These are phyloP conservation scores for Fusarium sp. DNA, from an alignment of 2,329 filamentous ascomycete genomes.

Conservation along the genomic window DNA sequence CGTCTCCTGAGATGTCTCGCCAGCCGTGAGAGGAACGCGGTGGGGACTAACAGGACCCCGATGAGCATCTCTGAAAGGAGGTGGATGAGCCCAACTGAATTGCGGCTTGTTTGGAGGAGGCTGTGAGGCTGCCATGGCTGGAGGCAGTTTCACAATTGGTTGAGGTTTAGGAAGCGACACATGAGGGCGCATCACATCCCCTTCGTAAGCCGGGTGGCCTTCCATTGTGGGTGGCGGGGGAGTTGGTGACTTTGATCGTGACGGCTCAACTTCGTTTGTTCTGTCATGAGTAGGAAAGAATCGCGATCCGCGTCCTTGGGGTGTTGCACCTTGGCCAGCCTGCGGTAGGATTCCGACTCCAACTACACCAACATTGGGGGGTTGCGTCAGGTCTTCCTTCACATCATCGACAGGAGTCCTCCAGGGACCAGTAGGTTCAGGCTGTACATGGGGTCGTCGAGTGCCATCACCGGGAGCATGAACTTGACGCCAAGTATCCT, in stretches of 20 bases:
- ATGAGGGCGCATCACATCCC: constrained; percentile 71
- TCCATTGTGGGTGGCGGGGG: constrained; percentile 78
- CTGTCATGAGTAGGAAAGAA: constrained; percentile 69
- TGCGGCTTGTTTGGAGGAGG: constrained; percentile 41
- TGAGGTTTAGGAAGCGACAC: constrained; percentile 76
- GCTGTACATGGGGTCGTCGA: constrained; percentile 45
- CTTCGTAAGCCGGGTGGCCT: constrained; percentile 78
- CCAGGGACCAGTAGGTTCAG: constrained; percentile 47
- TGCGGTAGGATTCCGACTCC: constrained; percentile 46
- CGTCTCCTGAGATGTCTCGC: constrained; percentile 56
- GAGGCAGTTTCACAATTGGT: constrained; percentile 85
- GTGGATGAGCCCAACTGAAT: constrained; percentile 53
- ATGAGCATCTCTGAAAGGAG: constrained; percentile 47
- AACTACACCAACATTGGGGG: constrained; percentile 46
- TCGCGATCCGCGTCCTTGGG: constrained; percentile 64
- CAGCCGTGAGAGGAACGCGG: constrained; percentile 39
- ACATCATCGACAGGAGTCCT: constrained; percentile 47
- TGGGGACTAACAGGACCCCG: constrained; percentile 40
- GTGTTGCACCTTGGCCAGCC: constrained; percentile 49
- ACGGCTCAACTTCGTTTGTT: constrained; percentile 50
- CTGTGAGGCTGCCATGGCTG: constrained; percentile 52
- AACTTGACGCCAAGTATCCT: constrained; percentile 65
- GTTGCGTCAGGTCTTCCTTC: constrained; percentile 39
- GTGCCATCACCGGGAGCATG: constrained; percentile 53
- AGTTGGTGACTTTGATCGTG: constrained; percentile 68